Conservation (phyloP, 192 early-diverging fungal species). For the Backusella australiensis region DNA sequence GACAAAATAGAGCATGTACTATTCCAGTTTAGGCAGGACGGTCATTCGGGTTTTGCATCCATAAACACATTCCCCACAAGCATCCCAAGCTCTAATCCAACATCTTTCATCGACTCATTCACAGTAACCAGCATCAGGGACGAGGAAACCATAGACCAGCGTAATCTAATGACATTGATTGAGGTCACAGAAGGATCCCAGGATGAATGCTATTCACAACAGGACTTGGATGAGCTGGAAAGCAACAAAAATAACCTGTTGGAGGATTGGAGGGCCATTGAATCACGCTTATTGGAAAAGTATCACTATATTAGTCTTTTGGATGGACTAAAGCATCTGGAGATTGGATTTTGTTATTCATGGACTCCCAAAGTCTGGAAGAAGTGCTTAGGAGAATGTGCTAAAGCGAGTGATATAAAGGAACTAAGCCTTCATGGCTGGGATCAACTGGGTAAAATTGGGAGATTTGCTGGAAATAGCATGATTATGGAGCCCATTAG, state of each 20-base stretch:
- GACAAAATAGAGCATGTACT: neutral
- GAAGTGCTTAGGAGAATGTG: neutral
- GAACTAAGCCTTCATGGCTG: constrained; percentile 5
- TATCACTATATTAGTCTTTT: neutral
- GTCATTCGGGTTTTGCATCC: constrained; percentile 7
- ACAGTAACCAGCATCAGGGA: neutral
- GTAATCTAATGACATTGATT: neutral
- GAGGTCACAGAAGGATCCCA: neutral
- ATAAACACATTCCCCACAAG: neutral
- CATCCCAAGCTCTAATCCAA: neutral
- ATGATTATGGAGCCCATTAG: neutral
- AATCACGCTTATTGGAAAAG: neutral
- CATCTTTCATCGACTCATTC: neutral
- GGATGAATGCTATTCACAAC: neutral
- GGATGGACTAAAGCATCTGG: neutral
- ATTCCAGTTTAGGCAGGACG: constrained; percentile 4
- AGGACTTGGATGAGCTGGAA: constrained; percentile 3
- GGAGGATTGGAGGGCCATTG: neutral
- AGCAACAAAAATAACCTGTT: neutral
- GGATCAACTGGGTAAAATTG: constrained; percentile 10
- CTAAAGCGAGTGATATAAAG: neutral
- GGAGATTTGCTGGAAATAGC: neutral
- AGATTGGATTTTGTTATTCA: constrained; percentile 12
- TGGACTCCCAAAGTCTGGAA: constrained; percentile 10
- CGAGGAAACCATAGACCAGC: neutral